phyloP scores from a whole-genome alignment of 371 early-diverging fungal species.

The Zopfochytrium polystomum region DNA sequence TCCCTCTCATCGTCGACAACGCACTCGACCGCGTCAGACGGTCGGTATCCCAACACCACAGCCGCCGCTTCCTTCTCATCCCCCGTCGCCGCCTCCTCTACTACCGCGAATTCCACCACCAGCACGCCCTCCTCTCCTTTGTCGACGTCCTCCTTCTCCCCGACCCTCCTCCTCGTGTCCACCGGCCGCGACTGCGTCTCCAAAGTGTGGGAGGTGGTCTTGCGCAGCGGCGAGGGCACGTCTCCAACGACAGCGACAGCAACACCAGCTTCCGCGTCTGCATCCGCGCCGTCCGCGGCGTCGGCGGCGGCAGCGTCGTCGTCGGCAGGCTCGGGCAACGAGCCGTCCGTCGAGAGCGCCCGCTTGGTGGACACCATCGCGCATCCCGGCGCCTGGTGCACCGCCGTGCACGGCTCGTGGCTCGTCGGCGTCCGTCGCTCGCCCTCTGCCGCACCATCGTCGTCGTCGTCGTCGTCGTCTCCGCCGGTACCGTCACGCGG shows the following conservation, averaged over 20 bases:
- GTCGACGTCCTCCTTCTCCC: too few species aligned
- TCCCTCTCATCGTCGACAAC: too few species aligned
- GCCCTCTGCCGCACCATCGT: too few species aligned
- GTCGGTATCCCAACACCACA: too few species aligned
- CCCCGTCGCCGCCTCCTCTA: neutral
- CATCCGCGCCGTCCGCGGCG: neutral
- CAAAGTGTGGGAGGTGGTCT: conserved; percentile 9
- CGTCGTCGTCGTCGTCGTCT: too few species aligned
- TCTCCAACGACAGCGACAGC: neutral
- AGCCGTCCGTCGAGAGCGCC: conserved; percentile 8
- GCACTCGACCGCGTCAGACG: too few species aligned
- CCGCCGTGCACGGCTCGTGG: too few species aligned
- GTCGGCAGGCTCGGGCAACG: conserved; percentile 1
- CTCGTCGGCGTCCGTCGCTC: too few species aligned
- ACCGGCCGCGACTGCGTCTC: conserved; percentile 5
- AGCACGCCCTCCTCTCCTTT: neutral
- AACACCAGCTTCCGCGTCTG: neutral
- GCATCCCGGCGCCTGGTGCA: too few species aligned
- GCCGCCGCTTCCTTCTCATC: too few species aligned
- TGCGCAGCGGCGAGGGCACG: conserved; percentile 3
- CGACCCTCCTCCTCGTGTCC: conserved; percentile 8
- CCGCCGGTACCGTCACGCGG: too few species aligned
- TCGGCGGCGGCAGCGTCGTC: conserved; percentile 10
- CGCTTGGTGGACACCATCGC: too few species aligned
- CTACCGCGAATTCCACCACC: neutral